A percentile compares a stretch with the other conserved stretches of the same genome.
phyloP scores from a whole-genome alignment of 768 basidiomycete species.

The Leccinellum luteum region DNA sequence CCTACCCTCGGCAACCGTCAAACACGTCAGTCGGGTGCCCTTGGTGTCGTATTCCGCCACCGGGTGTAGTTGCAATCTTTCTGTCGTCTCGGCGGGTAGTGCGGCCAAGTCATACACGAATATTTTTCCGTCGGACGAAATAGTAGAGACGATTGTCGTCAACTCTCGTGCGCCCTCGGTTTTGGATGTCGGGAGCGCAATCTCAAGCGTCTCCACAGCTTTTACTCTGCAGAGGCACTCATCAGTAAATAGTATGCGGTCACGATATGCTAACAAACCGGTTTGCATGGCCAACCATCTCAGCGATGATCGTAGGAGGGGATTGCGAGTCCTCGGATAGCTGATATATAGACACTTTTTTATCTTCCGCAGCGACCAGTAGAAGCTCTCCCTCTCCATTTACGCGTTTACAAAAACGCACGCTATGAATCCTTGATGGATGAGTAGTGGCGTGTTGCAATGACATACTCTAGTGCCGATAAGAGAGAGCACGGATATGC shows the following conservation, averaged over 20 bases:
- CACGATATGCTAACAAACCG: slow-evolving; percentile 47
- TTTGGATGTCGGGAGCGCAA: slow-evolving; percentile 47
- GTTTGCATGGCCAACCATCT: slow-evolving; percentile 79
- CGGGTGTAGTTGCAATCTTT: slow-evolving; percentile 44
- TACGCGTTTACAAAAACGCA: slow-evolving; percentile 68
- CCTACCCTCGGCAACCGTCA: slow-evolving; percentile 56
- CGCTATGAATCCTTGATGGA: slow-evolving; percentile 79
- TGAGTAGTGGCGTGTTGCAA: slow-evolving; percentile 72
- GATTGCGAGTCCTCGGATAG: slow-evolving; percentile 44
- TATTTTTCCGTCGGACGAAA: slow-evolving; percentile 88
- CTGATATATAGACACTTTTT: slow-evolving; percentile 77
- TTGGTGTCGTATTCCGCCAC: slow-evolving; percentile 77
- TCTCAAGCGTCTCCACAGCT: slow-evolving; percentile 63
- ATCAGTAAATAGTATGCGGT: neutral
- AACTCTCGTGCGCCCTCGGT: slow-evolving; percentile 27
- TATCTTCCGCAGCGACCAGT: slow-evolving; percentile 87
- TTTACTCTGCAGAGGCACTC: slow-evolving; percentile 58
- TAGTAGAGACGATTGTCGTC: slow-evolving; percentile 69
- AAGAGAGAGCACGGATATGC: neutral
- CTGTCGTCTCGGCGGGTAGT: slow-evolving; percentile 35
- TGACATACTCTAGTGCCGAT: slow-evolving; percentile 64
- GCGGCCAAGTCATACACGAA: slow-evolving; percentile 68
- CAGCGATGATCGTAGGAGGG: slow-evolving; percentile 60
- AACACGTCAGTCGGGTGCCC: slow-evolving; percentile 80
- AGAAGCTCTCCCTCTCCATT: slow-evolving; percentile 63